A percentile compares a stretch with the other conserved stretches of the same genome.
phyloP scores from a whole-genome alignment of 768 basidiomycete genomes.

The Suillus ampliporus region DNA sequence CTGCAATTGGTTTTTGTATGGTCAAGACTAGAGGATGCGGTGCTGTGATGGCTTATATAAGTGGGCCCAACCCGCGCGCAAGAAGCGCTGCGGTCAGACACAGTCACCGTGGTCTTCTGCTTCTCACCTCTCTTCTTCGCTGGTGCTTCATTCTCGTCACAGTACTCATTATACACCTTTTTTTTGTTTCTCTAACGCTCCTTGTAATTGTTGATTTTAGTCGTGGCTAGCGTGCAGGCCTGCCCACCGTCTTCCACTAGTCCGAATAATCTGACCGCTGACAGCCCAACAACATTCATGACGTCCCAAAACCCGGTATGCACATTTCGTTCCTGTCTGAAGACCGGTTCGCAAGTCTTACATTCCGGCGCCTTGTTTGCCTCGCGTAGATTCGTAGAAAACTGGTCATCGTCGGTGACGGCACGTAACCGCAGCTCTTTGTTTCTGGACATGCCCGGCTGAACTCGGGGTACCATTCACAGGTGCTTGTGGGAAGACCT shows the following conservation, averaged over 20 bases:
- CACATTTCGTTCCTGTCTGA: conserved; percentile 20
- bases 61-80: conserved; percentile 12
- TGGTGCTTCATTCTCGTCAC: conserved; percentile 16
- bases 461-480: conserved; percentile 22
- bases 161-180: conserved; percentile 18
- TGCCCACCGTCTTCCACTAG: conserved; percentile 22
- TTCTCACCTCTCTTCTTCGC: conserved; percentile 13
- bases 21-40: conserved; percentile 10
- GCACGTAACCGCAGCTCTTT: conserved; percentile 48
- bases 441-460: conserved; percentile 17
- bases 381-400: conserved; percentile 83
- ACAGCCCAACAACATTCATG: conserved; percentile 32
- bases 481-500: conserved; percentile 98
- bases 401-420: conserved; percentile 96
- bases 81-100: conserved; percentile 13
- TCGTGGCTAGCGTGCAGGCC: conserved; percentile 13
- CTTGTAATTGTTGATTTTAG: conserved; percentile 16
- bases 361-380: conserved; percentile 11
- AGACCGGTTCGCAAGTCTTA: conserved; percentile 7
- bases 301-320: conserved; percentile 66
- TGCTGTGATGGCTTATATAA: conserved; percentile 12
- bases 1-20: conserved; percentile 8
- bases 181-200: conserved; percentile 6
- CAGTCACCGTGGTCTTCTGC: conserved; percentile 19
- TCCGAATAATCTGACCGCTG: conserved; percentile 19